These are phyloP conservation scores for Globisporangium spinosum DNA, from an alignment of 352 stramenopile species.

Conservation along the genomic window DNA sequence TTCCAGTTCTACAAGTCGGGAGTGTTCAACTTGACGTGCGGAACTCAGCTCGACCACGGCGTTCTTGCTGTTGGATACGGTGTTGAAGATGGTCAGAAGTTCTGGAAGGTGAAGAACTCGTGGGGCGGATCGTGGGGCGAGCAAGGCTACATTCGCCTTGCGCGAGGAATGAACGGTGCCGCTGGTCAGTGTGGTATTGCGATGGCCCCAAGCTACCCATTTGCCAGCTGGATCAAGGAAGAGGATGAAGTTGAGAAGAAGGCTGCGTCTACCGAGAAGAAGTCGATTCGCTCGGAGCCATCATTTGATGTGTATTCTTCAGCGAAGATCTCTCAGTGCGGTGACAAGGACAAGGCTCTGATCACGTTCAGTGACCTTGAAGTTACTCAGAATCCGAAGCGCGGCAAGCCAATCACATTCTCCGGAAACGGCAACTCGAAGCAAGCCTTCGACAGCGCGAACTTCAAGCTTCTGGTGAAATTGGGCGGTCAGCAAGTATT, in stretches of 20 bases:
- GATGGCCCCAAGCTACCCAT: slow-evolving; percentile 71
- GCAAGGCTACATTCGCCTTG: slow-evolving; percentile 91
- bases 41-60: slow-evolving; percentile 95
- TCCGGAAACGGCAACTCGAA: slow-evolving; percentile 69
- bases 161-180: slow-evolving; percentile 55
- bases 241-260: slow-evolving; percentile 13
- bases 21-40: slow-evolving; percentile 83
- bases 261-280: not conserved
- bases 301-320: slow-evolving; percentile 49
- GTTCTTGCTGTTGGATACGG: slow-evolving; percentile 96
- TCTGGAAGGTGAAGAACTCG: slow-evolving; percentile 97
- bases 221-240: slow-evolving; percentile 33
- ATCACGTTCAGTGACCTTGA: slow-evolving; percentile 70
- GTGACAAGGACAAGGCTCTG: slow-evolving; percentile 53
- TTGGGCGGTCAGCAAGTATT: slow-evolving; percentile 71
- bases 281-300: slow-evolving; percentile 15
- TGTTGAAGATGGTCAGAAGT: slow-evolving; percentile 77
- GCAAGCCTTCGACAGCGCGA: slow-evolving; percentile 50
- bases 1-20: slow-evolving; percentile 98
- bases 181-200: slow-evolving; percentile 73
- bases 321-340: slow-evolving; percentile 79
- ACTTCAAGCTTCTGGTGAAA: slow-evolving; percentile 73
- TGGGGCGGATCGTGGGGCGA: slow-evolving; percentile 93
- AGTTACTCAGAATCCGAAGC: slow-evolving; percentile 60
- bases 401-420: slow-evolving; percentile 72